These are phyloP conservation scores for Aspergillus felis DNA, from an alignment of 2,329 filamentous ascomycete genomes.

Conservation along the genomic window DNA sequence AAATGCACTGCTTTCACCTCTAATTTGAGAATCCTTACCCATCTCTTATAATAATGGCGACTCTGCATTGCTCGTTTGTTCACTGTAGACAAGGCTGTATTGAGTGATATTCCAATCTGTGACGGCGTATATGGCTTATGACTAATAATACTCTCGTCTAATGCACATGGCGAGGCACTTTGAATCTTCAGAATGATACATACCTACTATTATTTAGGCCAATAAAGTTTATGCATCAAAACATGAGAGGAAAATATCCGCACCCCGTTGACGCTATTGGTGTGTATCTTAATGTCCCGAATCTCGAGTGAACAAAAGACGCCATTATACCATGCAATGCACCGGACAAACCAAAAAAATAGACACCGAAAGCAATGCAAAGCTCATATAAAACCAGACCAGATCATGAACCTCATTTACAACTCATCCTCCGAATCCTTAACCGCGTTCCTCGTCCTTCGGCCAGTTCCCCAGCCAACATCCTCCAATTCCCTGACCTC, in stretches of 20 bases:
- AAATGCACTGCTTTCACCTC: neutral
- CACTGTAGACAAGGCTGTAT: neutral
- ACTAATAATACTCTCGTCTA: neutral
- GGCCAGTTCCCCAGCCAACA: slow-evolving; percentile 31
- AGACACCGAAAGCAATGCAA: neutral
- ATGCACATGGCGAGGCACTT: neutral
- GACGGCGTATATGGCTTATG: neutral
- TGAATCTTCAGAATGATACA: neutral
- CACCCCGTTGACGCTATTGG: neutral
- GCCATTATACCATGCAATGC: neutral
- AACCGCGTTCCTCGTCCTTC: slow-evolving; percentile 32
- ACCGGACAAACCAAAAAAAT: neutral
- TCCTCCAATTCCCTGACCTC: slow-evolving; percentile 32
- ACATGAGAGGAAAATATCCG: neutral
- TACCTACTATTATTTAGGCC: neutral
- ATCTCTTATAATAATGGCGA: neutral
- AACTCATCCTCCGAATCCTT: slow-evolving; percentile 17
- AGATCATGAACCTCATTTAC: neutral
- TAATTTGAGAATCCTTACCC: neutral
- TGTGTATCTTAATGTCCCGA: neutral
- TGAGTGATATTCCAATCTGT: no score
- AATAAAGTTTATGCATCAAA: neutral
- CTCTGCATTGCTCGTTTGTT: neutral
- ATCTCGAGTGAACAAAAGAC: neutral
- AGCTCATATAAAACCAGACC: neutral